phyloP scores from a whole-genome alignment of 164 flowering plant genomes.

The Tinospora cordifolia region DNA sequence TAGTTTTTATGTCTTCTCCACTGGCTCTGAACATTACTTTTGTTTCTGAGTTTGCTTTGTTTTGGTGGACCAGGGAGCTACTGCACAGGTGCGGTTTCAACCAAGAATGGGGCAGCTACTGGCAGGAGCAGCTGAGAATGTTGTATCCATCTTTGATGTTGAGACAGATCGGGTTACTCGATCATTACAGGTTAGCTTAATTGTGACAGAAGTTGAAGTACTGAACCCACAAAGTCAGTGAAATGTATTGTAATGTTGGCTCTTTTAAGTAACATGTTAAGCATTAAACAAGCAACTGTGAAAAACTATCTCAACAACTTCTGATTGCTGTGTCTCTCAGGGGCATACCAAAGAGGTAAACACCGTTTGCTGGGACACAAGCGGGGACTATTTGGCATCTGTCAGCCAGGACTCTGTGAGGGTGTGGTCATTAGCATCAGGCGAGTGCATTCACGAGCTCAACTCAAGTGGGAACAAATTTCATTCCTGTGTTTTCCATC shows the following conservation, averaged over 20 bases:
- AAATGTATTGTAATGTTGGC: too few species aligned
- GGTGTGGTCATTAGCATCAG: constrained; percentile 66
- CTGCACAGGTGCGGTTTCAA: constrained; percentile 77
- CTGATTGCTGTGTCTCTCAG: constrained; percentile 25
- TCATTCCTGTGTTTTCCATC: constrained; percentile 88
- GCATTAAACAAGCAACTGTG: too few species aligned
- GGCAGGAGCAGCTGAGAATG: constrained; percentile 76
- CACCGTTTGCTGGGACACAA: constrained; percentile 80
- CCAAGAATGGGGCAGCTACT: constrained; percentile 69
- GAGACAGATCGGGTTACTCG: constrained; percentile 59
- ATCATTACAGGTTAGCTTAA: constrained; percentile 57
- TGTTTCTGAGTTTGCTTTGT: constrained; percentile 8
- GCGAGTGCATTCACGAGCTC: constrained; percentile 77
- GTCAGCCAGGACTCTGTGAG: constrained; percentile 71
- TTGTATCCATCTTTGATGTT: constrained; percentile 73
- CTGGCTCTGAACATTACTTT: neutral
- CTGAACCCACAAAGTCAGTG: too few species aligned
- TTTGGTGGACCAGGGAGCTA: constrained; percentile 50
- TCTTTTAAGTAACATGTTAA: too few species aligned
- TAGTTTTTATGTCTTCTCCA: neutral
- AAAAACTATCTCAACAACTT: neutral
- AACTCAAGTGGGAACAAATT: constrained; percentile 64
- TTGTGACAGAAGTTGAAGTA: neutral
- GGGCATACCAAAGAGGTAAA: constrained; percentile 61
- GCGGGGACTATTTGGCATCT: constrained; percentile 72